Base-by-base conservation (phyloP, 441 rosid species). In the Sinapis alba region DNA sequence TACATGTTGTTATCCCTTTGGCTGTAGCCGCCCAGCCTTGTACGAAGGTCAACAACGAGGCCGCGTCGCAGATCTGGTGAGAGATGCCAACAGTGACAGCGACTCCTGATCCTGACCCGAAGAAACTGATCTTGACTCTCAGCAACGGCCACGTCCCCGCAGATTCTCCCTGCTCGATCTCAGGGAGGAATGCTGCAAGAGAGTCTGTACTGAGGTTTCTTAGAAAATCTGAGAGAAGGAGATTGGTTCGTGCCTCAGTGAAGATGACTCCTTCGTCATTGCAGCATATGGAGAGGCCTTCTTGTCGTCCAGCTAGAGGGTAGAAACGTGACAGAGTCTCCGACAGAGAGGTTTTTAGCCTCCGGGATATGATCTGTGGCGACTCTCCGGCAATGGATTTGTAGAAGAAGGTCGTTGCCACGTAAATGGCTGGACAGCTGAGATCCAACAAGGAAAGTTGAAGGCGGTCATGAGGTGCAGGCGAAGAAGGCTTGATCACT, bases 231-330 rank as follows among this genome's bases (percentile, higher is more conserved):
- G 76, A 62, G 62, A 71, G 75, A 2, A 20, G 23, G 11, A 61
- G 24, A 61, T 51, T 12, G 1, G 68, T 51, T 1, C n/a, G 61
- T 50, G 75, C 75, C 62, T 71, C 68, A 0, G 36, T 43, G 68
- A 71, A 71, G 51, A 71, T 28, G 1, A 24, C 75, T 19, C 75
- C 75, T 71, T 71, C 75, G 36, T 71, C 53, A 34, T 20, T 71
- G 61, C 75, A 71, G 23, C 1, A 6, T 3, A 62, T 32, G 51
- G 24, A 45, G 12, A 1, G 4, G 36, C 50, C 75, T 5, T 71
- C 12, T n/a, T 32, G 26, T 6, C 62, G 59, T 21, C 75, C 75
- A 61, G 75, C 24, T 3, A 71, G 50, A 71, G 75, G 68, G 18
- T 62, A 62, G 34, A 71, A 71, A 15, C 61, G 50, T n/a, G 75